These are phyloP conservation scores for Arabis alpina DNA, from an alignment of 345 rosid species.

Conservation along the genomic window DNA sequence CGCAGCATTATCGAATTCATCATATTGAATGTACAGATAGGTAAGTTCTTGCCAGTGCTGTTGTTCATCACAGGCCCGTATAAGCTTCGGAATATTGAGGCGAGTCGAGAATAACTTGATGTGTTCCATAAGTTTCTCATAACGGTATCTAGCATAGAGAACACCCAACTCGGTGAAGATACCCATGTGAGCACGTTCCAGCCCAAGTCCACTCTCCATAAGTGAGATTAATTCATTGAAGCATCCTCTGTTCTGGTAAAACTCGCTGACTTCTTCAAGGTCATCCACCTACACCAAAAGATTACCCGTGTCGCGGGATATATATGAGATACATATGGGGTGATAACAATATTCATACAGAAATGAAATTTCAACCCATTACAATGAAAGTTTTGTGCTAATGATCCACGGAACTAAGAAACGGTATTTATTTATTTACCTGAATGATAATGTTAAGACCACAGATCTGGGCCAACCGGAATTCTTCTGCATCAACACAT, in stretches of 20 bases:
- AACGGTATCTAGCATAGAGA: constrained; percentile 93
- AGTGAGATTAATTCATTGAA: constrained; percentile 96
- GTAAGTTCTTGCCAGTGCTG: constrained; percentile 98
- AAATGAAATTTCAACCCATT: not conserved
- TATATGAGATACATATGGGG: constrained; percentile 17
- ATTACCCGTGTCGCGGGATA: constrained; percentile 7
- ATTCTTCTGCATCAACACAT: constrained; percentile 98
- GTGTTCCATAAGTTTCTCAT: constrained; percentile 98
- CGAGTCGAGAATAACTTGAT: constrained; percentile 95
- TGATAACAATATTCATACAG: not conserved
- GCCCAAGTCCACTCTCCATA: constrained; percentile 98
- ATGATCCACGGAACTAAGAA: not conserved
- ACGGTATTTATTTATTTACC: constrained; percentile 48
- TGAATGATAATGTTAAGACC: constrained; percentile 94
- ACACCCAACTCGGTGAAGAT: constrained; percentile 99
- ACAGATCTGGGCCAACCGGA: constrained; percentile 94
- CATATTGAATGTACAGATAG: constrained; percentile 86
- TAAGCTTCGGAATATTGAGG: constrained; percentile 96
- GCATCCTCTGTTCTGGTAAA: constrained; percentile 95
- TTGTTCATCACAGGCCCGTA: constrained; percentile 97
- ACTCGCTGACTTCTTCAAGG: constrained; percentile 95
- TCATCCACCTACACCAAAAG: constrained; percentile 79
- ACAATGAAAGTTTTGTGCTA: not conserved
- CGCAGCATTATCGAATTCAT: constrained; percentile 98
- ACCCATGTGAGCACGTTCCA: constrained; percentile 99